These are phyloP conservation scores for Lolium multiflorum DNA, from an alignment of 176 grass and related monocot genomes.

Conservation along the genomic window DNA sequence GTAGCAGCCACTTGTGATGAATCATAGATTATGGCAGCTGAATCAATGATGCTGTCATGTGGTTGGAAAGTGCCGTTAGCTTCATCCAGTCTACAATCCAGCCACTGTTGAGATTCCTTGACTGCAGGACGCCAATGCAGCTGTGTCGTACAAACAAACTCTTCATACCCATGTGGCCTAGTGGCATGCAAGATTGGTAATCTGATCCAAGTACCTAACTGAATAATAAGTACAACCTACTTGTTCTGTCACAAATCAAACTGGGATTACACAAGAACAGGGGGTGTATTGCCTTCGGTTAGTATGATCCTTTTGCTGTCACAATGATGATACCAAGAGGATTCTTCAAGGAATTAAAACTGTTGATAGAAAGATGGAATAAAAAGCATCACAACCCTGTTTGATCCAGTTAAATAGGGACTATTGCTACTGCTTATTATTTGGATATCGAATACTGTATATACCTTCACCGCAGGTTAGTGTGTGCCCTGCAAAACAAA, in stretches of 20 bases:
- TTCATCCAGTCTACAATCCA: not conserved
- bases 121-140: not conserved
- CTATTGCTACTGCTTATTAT: no score
- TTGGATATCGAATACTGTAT: not conserved
- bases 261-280: not conserved
- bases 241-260: not conserved
- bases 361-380: not conserved
- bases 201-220: not conserved
- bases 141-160: not conserved
- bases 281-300: not conserved
- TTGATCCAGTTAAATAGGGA: no score
- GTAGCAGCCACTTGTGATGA: not conserved
- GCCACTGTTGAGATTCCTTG: not conserved
- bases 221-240: not conserved
- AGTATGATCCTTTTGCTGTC: not conserved
- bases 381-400: not conserved
- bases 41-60: not conserved
- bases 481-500: no score
- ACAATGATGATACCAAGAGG: not conserved
- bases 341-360: not conserved
- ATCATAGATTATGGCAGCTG: not conserved
- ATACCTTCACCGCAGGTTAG: no score
- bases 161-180: slow-evolving; percentile 11
- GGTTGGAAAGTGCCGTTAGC: not conserved
- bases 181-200: not conserved